Evolutionary conservation across 1,284 basidiomycete species (phyloP).

Genomic region (Microbotryum violaceum): DNA sequence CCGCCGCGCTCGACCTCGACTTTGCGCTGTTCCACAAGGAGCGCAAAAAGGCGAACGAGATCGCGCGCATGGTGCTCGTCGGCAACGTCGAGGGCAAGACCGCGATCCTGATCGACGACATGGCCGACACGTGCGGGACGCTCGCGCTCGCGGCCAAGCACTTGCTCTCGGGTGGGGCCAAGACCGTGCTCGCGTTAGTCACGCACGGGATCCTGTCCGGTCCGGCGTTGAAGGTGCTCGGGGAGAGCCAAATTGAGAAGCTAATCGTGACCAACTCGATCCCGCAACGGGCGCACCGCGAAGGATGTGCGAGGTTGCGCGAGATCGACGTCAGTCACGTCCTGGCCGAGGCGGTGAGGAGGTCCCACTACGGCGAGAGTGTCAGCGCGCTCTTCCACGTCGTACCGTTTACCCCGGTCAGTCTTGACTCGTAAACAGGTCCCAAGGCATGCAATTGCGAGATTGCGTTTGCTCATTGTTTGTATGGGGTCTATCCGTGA

Average conservation of each 20-base stretch:
- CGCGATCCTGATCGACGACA: constrained; percentile 98
- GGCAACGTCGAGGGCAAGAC: constrained; percentile 88
- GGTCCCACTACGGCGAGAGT: constrained; percentile 50
- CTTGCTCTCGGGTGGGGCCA: constrained; percentile 81
- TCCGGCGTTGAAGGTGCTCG: constrained; percentile 45
- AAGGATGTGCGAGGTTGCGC: constrained; percentile 76
- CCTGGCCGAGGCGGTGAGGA: constrained; percentile 90
- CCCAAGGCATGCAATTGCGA: background rate
- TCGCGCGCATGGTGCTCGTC: constrained; percentile 97
- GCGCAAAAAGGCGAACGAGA: constrained; percentile 98
- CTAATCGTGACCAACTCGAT: constrained; percentile 98
- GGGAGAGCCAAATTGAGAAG: constrained; percentile 61
- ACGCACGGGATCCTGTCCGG: constrained; percentile 96
- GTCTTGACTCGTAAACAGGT: background rate
- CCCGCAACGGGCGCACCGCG: constrained; percentile 74
- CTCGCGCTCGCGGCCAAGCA: constrained; percentile 86
- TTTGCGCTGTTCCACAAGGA: constrained; percentile 99
- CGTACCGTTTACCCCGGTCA: constrained; percentile 3
- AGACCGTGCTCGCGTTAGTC: constrained; percentile 81
- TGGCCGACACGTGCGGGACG: constrained; percentile 99
- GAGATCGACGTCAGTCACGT: constrained; percentile 93
- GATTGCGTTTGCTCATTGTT: background rate
- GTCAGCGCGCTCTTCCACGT: constrained; percentile 10
- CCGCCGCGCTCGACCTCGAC: constrained; percentile 91
- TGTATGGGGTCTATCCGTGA: background rate